Evolutionary conservation across 257 asterid species (phyloP), one percentile per base, ranked within the genome.

Genomic region (Nicotiana sylvestris): DNA sequence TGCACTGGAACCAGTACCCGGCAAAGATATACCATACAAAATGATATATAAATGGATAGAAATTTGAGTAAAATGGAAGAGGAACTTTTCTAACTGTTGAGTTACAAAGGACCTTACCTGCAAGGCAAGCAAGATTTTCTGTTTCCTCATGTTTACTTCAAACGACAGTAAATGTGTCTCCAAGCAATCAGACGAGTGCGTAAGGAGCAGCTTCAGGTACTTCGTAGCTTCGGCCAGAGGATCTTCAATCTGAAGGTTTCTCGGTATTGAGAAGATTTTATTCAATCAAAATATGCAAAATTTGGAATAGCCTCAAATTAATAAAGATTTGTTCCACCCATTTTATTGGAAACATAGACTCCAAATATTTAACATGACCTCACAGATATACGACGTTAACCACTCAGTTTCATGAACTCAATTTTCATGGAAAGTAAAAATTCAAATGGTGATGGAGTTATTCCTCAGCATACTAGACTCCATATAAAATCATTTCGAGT

Each of bases 191-290:
- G 97, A 87, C 66, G 99, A 96, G 82, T 96, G 97, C 87, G 91
- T 91, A 92, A 94, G 98, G 66, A 94, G 98, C 66, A 92, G 94
- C 91, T 93, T 94, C 93, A 93, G 89, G 91, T 92, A 94, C 90
- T 92, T 96, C 10, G 99, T 94, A 77, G 98, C 98, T 91, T 96
- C 98, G 51, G 79, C 81, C 88, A 96, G 76, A 77, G 98, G 97
- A 87, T 93, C 98, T 88, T 96, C 99, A 81, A 96, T 96, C 99
- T 96, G 88, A 88, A 81, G 83, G 65, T 57, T 30, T n/a, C 60
- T 16, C 60, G 58, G 70, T 9, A 43, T 72, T 64, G 57, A 27
- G 13, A 78, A 78, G 72, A 84, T 84, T 56, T 27, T 69, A 60
- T 66, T 10, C 61, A 69, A 51, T 65, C 49, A 84, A 67, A 78